phyloP scores from a whole-genome alignment of 148 eudicot genomes.

The Gaultheria prostrata region DNA sequence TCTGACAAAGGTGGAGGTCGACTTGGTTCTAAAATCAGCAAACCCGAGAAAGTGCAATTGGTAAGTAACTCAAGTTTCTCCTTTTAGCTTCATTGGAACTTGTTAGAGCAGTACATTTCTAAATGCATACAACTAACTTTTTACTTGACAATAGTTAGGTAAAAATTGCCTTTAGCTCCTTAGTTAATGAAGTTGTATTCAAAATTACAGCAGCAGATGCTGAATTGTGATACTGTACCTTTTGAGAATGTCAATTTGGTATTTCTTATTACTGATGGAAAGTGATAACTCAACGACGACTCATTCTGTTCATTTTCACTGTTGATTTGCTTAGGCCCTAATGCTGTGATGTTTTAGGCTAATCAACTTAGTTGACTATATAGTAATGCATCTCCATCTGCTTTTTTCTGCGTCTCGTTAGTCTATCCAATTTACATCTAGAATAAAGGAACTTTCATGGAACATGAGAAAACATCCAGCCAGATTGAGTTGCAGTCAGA shows the following conservation, averaged over 20 bases:
- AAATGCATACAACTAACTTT: not conserved
- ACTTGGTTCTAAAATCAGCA: constrained; percentile 73
- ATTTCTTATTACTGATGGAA: not conserved
- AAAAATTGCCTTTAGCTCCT: not conserved
- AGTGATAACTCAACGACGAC: not conserved
- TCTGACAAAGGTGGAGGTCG: constrained; percentile 57
- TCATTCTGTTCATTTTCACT: not conserved
- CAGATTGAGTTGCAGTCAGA: not conserved
- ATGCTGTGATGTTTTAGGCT: not conserved
- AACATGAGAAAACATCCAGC: not conserved
- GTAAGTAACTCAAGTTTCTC: constrained; percentile 39
- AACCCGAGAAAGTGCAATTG: constrained; percentile 96
- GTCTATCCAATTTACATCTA: not conserved
- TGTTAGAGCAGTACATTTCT: not conserved
- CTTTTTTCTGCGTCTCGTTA: not conserved
- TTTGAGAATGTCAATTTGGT: not conserved
- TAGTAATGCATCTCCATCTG: not conserved
- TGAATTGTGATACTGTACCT: not conserved
- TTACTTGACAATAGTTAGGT: not conserved
- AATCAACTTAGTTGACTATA: not conserved
- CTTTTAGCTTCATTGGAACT: constrained; percentile 4
- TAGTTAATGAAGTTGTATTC: not conserved
- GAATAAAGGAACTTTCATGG: not conserved
- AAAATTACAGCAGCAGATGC: not conserved
- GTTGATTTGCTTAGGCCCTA: not conserved